Base-by-base conservation (phyloP, 495 filamentous ascomycete genomes). In the Darksidea phi region DNA sequence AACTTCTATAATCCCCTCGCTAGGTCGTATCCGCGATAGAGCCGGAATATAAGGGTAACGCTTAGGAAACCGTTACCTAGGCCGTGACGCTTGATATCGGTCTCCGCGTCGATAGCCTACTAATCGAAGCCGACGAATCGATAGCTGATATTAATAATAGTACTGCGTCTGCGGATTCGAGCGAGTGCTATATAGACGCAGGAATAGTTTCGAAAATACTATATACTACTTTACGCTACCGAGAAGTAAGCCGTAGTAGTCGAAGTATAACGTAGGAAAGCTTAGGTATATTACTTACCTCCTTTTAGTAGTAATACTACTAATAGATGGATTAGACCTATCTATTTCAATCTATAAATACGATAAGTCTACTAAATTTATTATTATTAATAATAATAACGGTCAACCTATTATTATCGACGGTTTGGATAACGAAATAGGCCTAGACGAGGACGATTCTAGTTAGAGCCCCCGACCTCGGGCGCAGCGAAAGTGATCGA, bases 241-340 rank as follows among this genome's bases (percentile, higher is more conserved):
- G 18, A 49, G 47, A 49, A 49, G 47, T 18, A 49, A 49, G 47
- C 47, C 18, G 18, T 49, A 23, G 47, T 23, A 49, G 47, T 5
- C 18, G 18, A 49, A 23, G 47, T 49, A 23, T 26, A 23, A 49
- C 18, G 18, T 23, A 49, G 47, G 18, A 49, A 49, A 49, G 47
- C 18, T 49, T 23, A 49, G 47, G 47, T 49, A 49, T 18, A 7
- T 49, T 23, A 23, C 47, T 49, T 54, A 26, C 50, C 50, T 54
- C 24, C 50, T 54, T 54, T 54, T 54, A 26, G 50, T 25, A 54
- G 50, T 37, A 54, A 38, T 54, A 54, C 50, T 26, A 54, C 50
- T 54, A 54, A 54, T 37, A 54, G 50, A 54, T 54, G 24, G 50
- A 54, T 25, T 26, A 54, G 50, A 54, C 50, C 50, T 54, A 26